A percentile compares a stretch with the other conserved stretches of the same genome.
Conservation (phyloP, 139 green algal genomes). For the Zygnema cylindricum region DNA sequence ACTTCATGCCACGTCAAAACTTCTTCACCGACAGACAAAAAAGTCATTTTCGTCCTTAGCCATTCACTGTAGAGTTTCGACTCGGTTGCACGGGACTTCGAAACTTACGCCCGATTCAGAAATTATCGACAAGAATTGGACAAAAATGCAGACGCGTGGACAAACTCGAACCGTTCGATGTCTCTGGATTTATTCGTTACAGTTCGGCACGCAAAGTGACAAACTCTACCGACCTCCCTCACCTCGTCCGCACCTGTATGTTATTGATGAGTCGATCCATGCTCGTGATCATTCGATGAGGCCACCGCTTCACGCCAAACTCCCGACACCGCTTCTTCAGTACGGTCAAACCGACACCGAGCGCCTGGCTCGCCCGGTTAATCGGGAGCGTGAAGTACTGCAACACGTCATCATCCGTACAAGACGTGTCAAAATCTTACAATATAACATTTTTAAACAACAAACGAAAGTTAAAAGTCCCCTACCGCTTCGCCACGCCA, state of each 20-base stretch:
- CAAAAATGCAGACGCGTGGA: not conserved
- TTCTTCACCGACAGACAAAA: no score
- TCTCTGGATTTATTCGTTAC: not conserved
- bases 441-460: no score
- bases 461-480: not conserved
- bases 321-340: conserved; percentile 58
- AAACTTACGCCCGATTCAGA: no score
- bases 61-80: no score
- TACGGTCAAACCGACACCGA: conserved; percentile 51
- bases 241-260: conserved; percentile 38
- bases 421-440: no score
- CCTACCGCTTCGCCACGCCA: not conserved
- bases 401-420: no score
- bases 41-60: no score
- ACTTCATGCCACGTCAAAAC: no score
- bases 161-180: not conserved
- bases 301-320: conserved; percentile 44
- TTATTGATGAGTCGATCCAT: conserved; percentile 50
- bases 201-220: not conserved
- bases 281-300: conserved; percentile 54
- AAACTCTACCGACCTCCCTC: no score
- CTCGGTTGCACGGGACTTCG: no score
- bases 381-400: conserved; percentile 49
- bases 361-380: not conserved
- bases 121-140: no score